Base-by-base conservation (phyloP, 2,329 filamentous ascomycete genomes). In the Trichoderma asperellum region DNA sequence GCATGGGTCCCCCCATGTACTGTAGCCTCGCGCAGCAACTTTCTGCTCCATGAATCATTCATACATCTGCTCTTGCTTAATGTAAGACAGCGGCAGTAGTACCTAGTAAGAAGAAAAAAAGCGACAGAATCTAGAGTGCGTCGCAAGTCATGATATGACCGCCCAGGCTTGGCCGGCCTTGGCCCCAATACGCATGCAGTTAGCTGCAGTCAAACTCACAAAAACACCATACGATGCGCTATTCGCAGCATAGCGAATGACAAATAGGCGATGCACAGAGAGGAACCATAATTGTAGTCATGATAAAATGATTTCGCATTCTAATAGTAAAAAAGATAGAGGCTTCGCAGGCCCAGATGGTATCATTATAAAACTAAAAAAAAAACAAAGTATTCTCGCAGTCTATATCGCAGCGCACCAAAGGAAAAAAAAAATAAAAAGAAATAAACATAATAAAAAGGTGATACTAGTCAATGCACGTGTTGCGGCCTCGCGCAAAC, bases 391-490 rank as follows among this genome's bases (percentile, higher is more conserved):
- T n/a, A n/a, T n/a, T 67, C 68, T 53, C 62, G 60, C 60, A 57
- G 56, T 37, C 52, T 66, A 53, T 66, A 66, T 70, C 61, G 68
- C 64, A 29, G 12, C 37, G 16, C 29, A 21, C 8, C 40, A n/a
- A n/a, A n/a, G n/a, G n/a, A n/a, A n/a, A 16, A 49, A 32, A 32
- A 49, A 34, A 32, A 43, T 34, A 37, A 18, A 49, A 69, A 59
- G 69, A 71, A n/a, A n/a, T n/a, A 63, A 68, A 70, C 34, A 68
- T 60, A 67, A 69, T 61, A n/a, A 68, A 73, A 70, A 70, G 56
- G 37, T 57, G 24, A 21, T 67, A 71, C 64, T 70, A 71, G 68
- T 40, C 64, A 69, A 65, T 64, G 43, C 43, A 65, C 47, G 52
- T 40, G 29, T 35, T 60, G 68, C 68, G 68, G 24, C 53, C 60